Evolutionary conservation across 176 grass and related monocot species (phyloP).

Genomic region (Zea luxurians): DNA sequence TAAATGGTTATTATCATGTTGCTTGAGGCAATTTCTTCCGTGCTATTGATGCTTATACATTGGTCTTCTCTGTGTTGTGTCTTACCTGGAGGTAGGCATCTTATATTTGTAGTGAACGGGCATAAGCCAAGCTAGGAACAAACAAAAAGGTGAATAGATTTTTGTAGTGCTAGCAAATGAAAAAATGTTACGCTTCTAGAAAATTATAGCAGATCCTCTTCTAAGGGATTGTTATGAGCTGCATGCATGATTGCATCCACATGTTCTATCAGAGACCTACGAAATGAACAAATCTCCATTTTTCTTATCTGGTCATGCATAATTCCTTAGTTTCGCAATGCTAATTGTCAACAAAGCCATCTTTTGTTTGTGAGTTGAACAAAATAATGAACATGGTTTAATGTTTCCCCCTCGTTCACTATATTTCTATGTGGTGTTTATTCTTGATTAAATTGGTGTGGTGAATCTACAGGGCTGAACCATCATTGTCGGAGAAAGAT

Average conservation of each 20-base stretch:
- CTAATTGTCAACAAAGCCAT: neutral
- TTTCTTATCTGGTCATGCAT: neutral
- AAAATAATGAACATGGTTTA: neutral
- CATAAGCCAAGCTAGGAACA: too few relatives aligned
- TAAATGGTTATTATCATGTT: too few relatives aligned
- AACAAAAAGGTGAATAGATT: too few relatives aligned
- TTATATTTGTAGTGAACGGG: too few relatives aligned
- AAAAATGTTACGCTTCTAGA: too few relatives aligned
- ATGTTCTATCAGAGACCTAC: neutral
- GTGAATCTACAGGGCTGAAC: too few relatives aligned
- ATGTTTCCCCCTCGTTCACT: neutral
- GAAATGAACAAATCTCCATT: neutral
- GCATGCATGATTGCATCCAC: neutral
- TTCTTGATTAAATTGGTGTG: slow-evolving; percentile 21
- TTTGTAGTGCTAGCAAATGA: too few relatives aligned
- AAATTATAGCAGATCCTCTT: neutral
- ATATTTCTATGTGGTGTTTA: neutral
- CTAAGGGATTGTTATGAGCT: neutral
- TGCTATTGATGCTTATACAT: too few relatives aligned
- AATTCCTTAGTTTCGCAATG: neutral
- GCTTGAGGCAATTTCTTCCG: too few relatives aligned
- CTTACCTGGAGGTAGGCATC: too few relatives aligned
- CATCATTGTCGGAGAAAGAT: too few relatives aligned
- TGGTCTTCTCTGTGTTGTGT: too few relatives aligned
- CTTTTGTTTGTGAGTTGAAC: neutral